These are phyloP conservation scores for Fusarium stilboides DNA, from an alignment of 2,329 filamentous ascomycete species.

Conservation along the genomic window DNA sequence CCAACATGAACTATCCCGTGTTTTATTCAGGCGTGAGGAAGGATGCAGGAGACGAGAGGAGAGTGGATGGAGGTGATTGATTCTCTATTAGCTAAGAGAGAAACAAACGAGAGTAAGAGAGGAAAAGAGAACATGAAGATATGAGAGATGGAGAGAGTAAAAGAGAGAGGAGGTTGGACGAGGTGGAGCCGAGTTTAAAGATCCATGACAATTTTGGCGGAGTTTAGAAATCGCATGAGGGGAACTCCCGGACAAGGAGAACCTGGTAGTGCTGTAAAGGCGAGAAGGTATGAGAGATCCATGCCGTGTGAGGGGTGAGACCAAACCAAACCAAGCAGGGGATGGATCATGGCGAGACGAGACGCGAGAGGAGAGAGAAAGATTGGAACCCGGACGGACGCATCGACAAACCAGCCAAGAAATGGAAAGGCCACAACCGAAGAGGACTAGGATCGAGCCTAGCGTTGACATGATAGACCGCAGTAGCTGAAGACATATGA, in stretches of 20 bases:
- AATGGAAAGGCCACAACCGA: conserved; percentile 39
- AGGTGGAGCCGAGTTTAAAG: conserved; percentile 51
- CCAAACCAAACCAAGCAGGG: conserved; percentile 32
- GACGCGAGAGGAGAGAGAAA: conserved; percentile 17
- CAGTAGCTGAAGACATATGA: neutral
- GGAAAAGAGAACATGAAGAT: conserved; percentile 23
- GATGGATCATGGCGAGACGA: conserved; percentile 34
- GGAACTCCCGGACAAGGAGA: conserved; percentile 41
- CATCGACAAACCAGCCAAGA: conserved; percentile 28
- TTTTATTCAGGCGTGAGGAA: conserved; percentile 20
- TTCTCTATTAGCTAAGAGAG: conserved; percentile 10
- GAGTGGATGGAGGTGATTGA: conserved; percentile 2
- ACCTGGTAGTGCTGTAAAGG: conserved; percentile 38
- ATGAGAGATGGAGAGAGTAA: conserved; percentile 37
- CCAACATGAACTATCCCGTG: conserved; percentile 33
- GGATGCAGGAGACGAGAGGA: conserved; percentile 12
- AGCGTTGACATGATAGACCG: conserved; percentile 19
- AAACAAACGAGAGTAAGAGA: conserved; percentile 5
- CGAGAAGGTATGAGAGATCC: conserved; percentile 38
- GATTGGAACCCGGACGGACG: neutral
- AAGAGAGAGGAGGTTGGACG: conserved; percentile 44
- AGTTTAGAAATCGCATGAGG: conserved; percentile 42
- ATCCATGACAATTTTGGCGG: conserved; percentile 45
- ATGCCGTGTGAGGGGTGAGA: conserved; percentile 43
- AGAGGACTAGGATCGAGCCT: conserved; percentile 20